phyloP scores from a whole-genome alignment of 352 stramenopile species.

The Globisporangium solare region DNA sequence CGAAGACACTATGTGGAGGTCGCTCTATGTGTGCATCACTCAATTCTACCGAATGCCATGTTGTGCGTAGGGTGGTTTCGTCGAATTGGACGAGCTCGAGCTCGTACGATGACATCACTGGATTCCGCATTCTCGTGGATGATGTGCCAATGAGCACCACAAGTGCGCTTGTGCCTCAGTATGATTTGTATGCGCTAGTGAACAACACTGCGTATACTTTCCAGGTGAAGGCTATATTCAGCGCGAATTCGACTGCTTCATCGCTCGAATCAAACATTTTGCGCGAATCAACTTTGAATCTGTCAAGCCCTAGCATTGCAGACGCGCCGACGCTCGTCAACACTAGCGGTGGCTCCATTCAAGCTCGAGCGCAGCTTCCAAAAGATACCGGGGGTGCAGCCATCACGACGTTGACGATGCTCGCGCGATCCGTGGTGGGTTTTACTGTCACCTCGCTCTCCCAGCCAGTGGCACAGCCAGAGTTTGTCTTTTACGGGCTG shows the following conservation, averaged over 20 bases:
- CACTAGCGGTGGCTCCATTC: slow-evolving; percentile 1
- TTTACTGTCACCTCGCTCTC: slow-evolving; percentile 2
- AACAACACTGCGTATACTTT: slow-evolving; percentile 13
- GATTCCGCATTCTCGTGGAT: slow-evolving; percentile 8
- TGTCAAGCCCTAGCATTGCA: not conserved
- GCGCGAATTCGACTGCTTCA: not conserved
- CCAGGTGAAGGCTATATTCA: slow-evolving; percentile 4
- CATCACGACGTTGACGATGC: not conserved
- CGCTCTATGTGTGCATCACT: too few species aligned
- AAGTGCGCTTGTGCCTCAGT: not conserved
- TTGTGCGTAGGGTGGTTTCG: slow-evolving; percentile 7
- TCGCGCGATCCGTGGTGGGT: slow-evolving; percentile 6
- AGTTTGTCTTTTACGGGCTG: slow-evolving; percentile 8
- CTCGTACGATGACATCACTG: slow-evolving; percentile 4
- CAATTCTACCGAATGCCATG: too few species aligned
- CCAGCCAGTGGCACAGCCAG: not conserved
- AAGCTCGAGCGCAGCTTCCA: not conserved
- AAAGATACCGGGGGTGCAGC: slow-evolving; percentile 3
- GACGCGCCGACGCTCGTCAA: not conserved
- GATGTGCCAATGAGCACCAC: slow-evolving; percentile 3
- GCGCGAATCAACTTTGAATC: slow-evolving; percentile 2
- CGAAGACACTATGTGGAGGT: too few species aligned
- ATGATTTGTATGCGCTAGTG: slow-evolving; percentile 4
- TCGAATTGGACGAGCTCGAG: slow-evolving; percentile 6
- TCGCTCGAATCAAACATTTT: slow-evolving; percentile 6